Evolutionary conservation across 352 stramenopile species (phyloP).

Genomic region (Phytophthora uliginosa): DNA sequence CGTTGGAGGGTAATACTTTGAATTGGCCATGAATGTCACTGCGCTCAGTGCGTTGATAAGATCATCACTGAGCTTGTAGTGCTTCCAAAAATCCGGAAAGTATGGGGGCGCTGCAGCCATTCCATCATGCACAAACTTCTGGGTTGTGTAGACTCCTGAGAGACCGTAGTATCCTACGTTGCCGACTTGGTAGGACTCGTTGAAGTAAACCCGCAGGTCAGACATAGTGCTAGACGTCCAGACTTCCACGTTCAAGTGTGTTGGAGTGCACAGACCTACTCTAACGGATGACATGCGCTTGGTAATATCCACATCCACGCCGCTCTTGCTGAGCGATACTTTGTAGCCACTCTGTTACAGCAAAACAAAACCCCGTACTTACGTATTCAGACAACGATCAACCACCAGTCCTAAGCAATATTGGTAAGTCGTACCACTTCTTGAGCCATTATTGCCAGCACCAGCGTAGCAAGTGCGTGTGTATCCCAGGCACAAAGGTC

Average conservation of each 20-base stretch:
- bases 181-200: constrained; percentile 32
- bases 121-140: neutral
- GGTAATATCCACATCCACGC: constrained; percentile 18
- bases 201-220: constrained; percentile 46
- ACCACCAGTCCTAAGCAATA: too few species aligned
- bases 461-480: constrained; percentile 44
- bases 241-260: constrained; percentile 68
- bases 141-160: constrained; percentile 1
- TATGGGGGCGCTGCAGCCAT: neutral
- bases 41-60: constrained; percentile 47
- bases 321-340: constrained; percentile 28
- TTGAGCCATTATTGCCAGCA: constrained; percentile 56
- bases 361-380: neutral
- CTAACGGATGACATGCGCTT: constrained; percentile 43
- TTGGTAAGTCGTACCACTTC: constrained; percentile 38
- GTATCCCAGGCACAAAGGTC: constrained; percentile 55
- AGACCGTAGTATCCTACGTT: neutral
- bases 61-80: constrained; percentile 48
- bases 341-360: constrained; percentile 41
- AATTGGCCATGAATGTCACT: constrained; percentile 33
- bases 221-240: constrained; percentile 53
- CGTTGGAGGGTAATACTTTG: constrained; percentile 42
- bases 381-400: neutral
- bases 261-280: constrained; percentile 54
- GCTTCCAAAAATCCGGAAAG: constrained; percentile 48